These are phyloP conservation scores for Petunia secreta DNA, from an alignment of 257 asterid species.

Conservation along the genomic window DNA sequence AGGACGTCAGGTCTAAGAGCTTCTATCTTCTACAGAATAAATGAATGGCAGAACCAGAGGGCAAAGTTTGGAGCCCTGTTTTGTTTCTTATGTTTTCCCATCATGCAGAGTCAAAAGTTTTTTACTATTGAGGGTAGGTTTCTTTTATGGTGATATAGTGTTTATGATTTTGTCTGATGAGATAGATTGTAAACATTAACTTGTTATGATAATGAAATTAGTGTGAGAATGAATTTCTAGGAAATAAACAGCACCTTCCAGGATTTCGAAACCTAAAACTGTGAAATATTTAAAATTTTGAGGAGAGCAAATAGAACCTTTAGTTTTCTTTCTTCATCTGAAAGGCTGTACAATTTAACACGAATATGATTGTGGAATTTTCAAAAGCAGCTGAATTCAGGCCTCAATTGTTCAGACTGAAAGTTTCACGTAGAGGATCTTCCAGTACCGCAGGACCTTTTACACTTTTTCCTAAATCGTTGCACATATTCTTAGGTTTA, in stretches of 20 bases:
- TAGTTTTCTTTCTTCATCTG: slow-evolving; percentile 7
- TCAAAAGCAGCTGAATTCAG: slow-evolving; percentile 14
- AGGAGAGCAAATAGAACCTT: slow-evolving; percentile 8
- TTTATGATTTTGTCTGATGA: slow-evolving; percentile 10
- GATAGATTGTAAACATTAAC: background rate
- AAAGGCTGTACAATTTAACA: background rate
- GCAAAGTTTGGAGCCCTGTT: slow-evolving; percentile 5
- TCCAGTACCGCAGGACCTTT: background rate
- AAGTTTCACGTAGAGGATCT: background rate
- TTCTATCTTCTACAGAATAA: background rate
- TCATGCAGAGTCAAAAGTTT: background rate
- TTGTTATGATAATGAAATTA: background rate
- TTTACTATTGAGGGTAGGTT: background rate
- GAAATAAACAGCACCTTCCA: background rate
- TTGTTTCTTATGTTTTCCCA: slow-evolving; percentile 1
- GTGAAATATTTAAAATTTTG: background rate
- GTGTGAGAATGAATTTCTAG: background rate
- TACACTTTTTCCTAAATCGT: slow-evolving; percentile 1
- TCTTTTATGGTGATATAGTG: background rate
- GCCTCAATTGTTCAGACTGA: slow-evolving; percentile 8
- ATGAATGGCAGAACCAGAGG: background rate
- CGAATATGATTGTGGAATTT: slow-evolving; percentile 4
- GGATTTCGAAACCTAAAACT: background rate
- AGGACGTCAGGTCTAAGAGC: slow-evolving; percentile 1
- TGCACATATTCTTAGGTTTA: background rate